These are phyloP conservation scores for Neurospora sp. DNA, from an alignment of 2,329 filamentous ascomycete genomes.

Conservation along the genomic window DNA sequence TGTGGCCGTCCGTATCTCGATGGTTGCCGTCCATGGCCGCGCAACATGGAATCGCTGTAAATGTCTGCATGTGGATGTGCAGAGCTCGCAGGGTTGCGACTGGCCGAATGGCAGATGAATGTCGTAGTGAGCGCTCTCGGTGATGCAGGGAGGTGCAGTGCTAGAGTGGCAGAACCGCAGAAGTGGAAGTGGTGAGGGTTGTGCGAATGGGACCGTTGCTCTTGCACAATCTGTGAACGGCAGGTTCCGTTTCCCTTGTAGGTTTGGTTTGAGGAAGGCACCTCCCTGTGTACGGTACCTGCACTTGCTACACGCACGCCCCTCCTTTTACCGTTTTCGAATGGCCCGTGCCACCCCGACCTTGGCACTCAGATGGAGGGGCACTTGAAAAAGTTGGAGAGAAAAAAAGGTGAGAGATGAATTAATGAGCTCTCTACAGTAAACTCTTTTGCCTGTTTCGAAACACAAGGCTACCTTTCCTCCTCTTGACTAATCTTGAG, in stretches of 20 bases:
- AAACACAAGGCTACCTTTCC: background rate
- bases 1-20: background rate
- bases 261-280: background rate
- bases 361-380: background rate
- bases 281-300: background rate
- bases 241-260: background rate
- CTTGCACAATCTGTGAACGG: background rate
- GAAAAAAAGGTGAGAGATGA: background rate
- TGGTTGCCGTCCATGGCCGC: background rate
- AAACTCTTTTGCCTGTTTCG: background rate
- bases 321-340: background rate
- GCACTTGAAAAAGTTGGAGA: background rate
- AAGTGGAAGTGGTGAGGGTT: background rate
- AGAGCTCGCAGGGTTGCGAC: background rate
- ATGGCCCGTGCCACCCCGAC: background rate
- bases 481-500: background rate
- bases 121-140: background rate
- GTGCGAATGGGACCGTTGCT: background rate
- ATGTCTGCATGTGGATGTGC: background rate
- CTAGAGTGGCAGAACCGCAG: background rate
- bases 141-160: background rate
- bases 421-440: background rate
- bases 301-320: background rate
- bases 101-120: background rate
- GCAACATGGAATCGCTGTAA: background rate